Conservation (phyloP, 345 rosid species). For the Barbarea vulgaris region DNA sequence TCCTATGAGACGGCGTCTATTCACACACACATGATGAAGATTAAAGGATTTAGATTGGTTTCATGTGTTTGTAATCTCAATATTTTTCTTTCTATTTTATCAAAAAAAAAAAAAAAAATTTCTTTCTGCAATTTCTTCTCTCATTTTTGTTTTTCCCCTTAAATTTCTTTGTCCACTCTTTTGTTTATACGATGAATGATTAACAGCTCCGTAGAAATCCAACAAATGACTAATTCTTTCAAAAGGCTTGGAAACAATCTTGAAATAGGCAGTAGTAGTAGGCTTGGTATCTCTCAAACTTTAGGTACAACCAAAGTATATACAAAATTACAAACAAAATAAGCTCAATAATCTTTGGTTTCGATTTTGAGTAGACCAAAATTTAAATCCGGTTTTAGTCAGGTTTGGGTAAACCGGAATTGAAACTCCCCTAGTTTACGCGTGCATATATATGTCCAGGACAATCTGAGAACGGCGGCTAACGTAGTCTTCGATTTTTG, state of each 20-base stretch:
- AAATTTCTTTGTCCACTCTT: background rate
- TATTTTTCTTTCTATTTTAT: no score
- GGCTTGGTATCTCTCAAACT: no score
- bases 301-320: no score
- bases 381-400: background rate
- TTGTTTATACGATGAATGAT: conserved; percentile 24
- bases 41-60: conserved; percentile 3
- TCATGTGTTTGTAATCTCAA: conserved; percentile 18
- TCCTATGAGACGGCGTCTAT: conserved; percentile 45
- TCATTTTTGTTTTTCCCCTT: background rate
- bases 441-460: background rate
- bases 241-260: background rate
- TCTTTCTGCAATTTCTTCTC: background rate
- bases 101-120: no score
- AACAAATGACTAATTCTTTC: conserved; percentile 21
- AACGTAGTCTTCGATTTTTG: background rate
- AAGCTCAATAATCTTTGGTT: background rate
- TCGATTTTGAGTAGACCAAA: background rate
- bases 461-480: conserved; percentile 30
- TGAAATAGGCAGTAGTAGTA: background rate
- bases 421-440: conserved; percentile 28
- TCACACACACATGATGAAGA: conserved; percentile 9
- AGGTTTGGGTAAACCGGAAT: conserved; percentile 25
- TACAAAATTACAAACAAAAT: background rate
- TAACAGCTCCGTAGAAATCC: conserved; percentile 12